phyloP scores from a whole-genome alignment of 192 early-diverging fungal species.

The Backusella mclennaniae region DNA sequence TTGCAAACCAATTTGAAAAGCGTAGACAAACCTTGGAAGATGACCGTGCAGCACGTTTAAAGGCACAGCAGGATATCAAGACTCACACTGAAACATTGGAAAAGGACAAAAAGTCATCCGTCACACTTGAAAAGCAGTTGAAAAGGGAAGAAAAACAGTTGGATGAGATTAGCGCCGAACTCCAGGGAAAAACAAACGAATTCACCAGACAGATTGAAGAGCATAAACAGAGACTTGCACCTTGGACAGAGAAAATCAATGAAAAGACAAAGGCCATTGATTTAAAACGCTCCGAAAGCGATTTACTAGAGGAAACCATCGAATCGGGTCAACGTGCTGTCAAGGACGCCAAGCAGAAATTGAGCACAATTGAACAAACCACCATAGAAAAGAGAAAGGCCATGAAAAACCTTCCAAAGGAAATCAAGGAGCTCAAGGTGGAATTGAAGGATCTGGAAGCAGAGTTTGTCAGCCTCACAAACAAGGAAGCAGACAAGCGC shows the following conservation, averaged over 20 bases:
- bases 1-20: slow-evolving; percentile 79
- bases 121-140: slow-evolving; percentile 60
- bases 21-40: slow-evolving; percentile 61
- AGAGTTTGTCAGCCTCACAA: not conserved
- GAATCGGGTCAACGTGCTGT: slow-evolving; percentile 50
- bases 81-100: slow-evolving; percentile 67
- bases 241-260: slow-evolving; percentile 85
- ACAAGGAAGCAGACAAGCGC: slow-evolving; percentile 35
- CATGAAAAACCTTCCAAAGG: slow-evolving; percentile 37
- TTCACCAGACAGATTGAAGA: slow-evolving; percentile 80
- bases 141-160: slow-evolving; percentile 65
- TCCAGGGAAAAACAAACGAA: slow-evolving; percentile 87
- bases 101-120: slow-evolving; percentile 56
- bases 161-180: slow-evolving; percentile 73
- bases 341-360: slow-evolving; percentile 58
- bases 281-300: slow-evolving; percentile 75
- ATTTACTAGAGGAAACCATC: slow-evolving; percentile 71
- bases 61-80: slow-evolving; percentile 64
- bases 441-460: not conserved
- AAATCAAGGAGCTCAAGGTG: slow-evolving; percentile 48
- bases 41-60: slow-evolving; percentile 55
- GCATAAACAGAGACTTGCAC: slow-evolving; percentile 81
- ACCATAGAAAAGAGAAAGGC: slow-evolving; percentile 36
- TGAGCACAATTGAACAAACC: slow-evolving; percentile 43
- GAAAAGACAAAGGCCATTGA: slow-evolving; percentile 72